phyloP scores from a whole-genome alignment of 352 stramenopile genomes.

The Thraustochytrium aureum region DNA sequence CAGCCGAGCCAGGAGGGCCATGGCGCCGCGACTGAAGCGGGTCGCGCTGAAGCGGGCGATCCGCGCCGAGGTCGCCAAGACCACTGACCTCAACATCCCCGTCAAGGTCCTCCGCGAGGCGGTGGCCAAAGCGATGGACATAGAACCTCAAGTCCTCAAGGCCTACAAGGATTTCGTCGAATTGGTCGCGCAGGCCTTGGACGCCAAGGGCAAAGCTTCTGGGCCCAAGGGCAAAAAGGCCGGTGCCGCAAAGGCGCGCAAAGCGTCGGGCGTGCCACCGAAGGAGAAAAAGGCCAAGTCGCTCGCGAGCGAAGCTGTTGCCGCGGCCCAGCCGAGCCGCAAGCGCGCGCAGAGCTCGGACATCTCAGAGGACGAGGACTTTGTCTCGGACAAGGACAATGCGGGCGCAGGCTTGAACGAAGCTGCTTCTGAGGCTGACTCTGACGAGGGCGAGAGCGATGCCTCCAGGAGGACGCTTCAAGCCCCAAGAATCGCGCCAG shows the following conservation, averaged over 20 bases:
- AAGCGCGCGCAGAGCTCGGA: too few species aligned
- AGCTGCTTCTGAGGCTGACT: neutral
- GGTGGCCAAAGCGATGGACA: neutral
- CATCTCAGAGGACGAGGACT: neutral
- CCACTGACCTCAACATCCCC: neutral
- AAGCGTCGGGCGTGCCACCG: too few species aligned
- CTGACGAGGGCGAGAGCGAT: neutral
- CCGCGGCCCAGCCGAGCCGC: too few species aligned
- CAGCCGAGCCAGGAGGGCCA: too few species aligned
- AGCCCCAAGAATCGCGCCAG: neutral
- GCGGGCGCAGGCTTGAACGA: too few species aligned
- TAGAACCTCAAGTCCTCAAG: neutral
- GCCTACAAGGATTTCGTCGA: neutral
- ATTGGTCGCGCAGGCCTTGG: neutral
- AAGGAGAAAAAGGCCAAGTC: too few species aligned
- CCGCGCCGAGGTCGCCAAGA: neutral
- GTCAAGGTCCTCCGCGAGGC: constrained; percentile 1
- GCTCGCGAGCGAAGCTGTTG: too few species aligned
- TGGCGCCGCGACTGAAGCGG: too few species aligned
- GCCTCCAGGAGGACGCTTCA: neutral
- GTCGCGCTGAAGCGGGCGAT: neutral
- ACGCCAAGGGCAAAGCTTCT: neutral
- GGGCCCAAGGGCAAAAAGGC: too few species aligned
- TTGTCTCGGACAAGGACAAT: neutral
- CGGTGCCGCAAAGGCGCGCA: too few species aligned